Base-by-base conservation (phyloP, 371 early-diverging fungal species). In the Mortierella sp. region DNA sequence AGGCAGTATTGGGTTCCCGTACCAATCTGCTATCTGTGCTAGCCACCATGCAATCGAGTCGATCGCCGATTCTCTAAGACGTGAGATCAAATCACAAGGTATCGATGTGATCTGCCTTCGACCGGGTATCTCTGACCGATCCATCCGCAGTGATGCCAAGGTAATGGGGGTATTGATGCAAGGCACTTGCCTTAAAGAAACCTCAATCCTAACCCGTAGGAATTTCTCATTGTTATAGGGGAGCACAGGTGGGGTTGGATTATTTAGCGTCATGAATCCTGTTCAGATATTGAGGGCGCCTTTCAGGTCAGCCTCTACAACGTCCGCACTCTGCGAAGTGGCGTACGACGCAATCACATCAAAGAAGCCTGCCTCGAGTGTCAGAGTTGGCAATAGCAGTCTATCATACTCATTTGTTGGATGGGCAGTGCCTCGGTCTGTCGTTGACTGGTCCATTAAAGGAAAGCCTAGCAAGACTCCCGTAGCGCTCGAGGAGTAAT, bases 41-140 rank as follows among this genome's bases (percentile, higher is more conserved):
- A 83, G 77, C 21, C 77, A 77, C 24, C 83, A 83, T 36, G 77
- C 77, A 0, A 50, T 83, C 38, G 71, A 69, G 21, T 63, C 83
- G 0, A 67, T 83, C 58, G 70, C 83, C 22, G 83, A 83, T 22
- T 74, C 83, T 40, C n/a, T 77, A n/a, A 64, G 83, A 57, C 77
- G 83, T 11, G 83, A 82, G 19, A 40, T 82, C 57, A 64, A 67
- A 22, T 59, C 47, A 47, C 63, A 66, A 15, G 73, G 77, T 1
- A 69, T 77, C 64, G 74, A 72, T 55, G 77, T 82, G 13, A 47
- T 82, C 28, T 77, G 78, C 41, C 40, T 77, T 28, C 58, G 69
- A 21, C 63, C 59, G 1, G 72, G 77, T 32, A 36, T 70, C 45
- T 48, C 69, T 6, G 72, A 78, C 45, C 59, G 73, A 41, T 63